phyloP scores from a whole-genome alignment of 345 rosid genomes.

The Aethionema arabicum region DNA sequence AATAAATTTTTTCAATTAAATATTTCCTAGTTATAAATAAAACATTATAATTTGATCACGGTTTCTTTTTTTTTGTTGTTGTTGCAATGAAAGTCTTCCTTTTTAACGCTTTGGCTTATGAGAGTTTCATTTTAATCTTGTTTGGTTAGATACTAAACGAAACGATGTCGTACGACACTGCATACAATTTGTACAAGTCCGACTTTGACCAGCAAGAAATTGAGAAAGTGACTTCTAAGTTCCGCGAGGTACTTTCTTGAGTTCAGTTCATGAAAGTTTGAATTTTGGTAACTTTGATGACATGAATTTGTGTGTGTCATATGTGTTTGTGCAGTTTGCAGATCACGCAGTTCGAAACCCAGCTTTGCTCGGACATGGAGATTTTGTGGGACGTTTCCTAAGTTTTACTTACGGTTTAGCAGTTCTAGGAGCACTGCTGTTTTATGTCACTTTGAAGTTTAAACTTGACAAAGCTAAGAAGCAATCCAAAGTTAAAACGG shows the following conservation, averaged over 20 bases:
- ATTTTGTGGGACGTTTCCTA: constrained; percentile 23
- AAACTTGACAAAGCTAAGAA: constrained; percentile 32
- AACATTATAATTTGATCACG: too few species aligned
- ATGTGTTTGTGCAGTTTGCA: constrained; percentile 28
- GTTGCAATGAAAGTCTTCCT: neutral
- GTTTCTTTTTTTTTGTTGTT: neutral
- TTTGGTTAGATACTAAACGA: constrained; percentile 27
- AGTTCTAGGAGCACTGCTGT: constrained; percentile 35
- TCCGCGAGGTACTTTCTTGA: constrained; percentile 29
- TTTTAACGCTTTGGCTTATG: neutral
- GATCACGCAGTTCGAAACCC: constrained; percentile 24
- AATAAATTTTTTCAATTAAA: too few species aligned
- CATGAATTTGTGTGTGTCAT: neutral
- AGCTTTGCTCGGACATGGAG: constrained; percentile 31
- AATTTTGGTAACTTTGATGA: neutral
- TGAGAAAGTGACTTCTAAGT: constrained; percentile 26
- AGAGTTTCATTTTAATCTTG: too few species aligned
- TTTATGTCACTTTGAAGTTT: constrained; percentile 34
- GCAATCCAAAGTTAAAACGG: constrained; percentile 34
- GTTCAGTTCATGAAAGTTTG: neutral
- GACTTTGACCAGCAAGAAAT: constrained; percentile 32
- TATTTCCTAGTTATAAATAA: too few species aligned
- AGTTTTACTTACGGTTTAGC: constrained; percentile 33
- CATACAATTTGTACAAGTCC: constrained; percentile 31
- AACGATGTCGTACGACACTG: constrained; percentile 30